Conservation (phyloP, 2,329 filamentous ascomycete species). For the Xylaria sp. region DNA sequence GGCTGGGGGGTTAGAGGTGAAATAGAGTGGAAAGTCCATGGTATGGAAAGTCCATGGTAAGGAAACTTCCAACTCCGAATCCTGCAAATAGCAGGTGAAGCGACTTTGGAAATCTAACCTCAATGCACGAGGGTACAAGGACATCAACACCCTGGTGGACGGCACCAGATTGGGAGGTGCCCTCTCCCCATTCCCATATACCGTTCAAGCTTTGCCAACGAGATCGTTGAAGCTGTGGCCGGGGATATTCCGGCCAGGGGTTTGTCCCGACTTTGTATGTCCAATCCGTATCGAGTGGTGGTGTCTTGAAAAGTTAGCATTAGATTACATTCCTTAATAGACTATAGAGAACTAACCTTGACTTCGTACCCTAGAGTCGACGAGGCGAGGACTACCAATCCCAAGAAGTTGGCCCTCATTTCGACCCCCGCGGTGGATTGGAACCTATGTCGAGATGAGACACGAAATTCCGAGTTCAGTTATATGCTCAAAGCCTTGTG, state of each 20-base stretch:
- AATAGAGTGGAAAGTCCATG: not conserved
- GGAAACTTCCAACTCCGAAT: conserved; percentile 19
- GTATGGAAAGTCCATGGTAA: not conserved
- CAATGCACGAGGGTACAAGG: conserved; percentile 41
- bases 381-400: conserved; percentile 19
- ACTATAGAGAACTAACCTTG: conserved; percentile 26
- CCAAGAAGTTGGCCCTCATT: conserved; percentile 26
- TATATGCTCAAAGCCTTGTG: not conserved
- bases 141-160: conserved; percentile 29
- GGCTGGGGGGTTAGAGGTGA: conserved; percentile 7
- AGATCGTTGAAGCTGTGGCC: conserved; percentile 65
- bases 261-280: conserved; percentile 54
- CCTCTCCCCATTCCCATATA: conserved; percentile 64
- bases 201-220: conserved; percentile 68
- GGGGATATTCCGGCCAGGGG: conserved; percentile 69
- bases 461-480: not conserved
- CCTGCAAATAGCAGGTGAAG: not conserved
- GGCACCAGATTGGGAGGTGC: conserved; percentile 37
- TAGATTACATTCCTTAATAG: not conserved
- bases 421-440: not conserved
- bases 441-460: conserved; percentile 8
- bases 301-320: conserved; percentile 31
- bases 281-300: conserved; percentile 38
- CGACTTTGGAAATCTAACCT: conserved; percentile 28
- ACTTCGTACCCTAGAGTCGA: conserved; percentile 34